Evolutionary conservation across 1,284 basidiomycete genomes (phyloP), one percentile per base, ranked within the genome.

Genomic region (Caloboletus firmus): DNA sequence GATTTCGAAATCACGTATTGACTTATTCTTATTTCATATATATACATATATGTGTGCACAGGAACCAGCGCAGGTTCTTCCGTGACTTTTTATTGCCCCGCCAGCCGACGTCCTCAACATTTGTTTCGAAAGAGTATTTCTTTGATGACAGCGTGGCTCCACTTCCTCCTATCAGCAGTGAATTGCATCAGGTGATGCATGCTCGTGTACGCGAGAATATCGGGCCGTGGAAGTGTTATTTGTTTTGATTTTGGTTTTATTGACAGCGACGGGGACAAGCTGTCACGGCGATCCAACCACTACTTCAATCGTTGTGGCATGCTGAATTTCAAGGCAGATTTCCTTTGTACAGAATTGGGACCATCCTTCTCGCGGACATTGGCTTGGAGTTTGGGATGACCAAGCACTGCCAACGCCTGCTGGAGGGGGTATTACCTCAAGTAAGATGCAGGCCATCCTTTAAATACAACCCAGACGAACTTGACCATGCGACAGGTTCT

Each of bases 381-480:
- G 82, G 83, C 6, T 72, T 91, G 18, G 87, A 91, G 62, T 87
- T 89, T 65, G 85, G 83, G 15, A 82, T 92, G 80, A 80, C 86
- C 18, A 79, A 80, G 63, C 79, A 82, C 59, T 83, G 81, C 56
- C 76, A 73, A 57, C 78, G 76, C 52, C 77, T 91, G 51, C 62
- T 92, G 41, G 85, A 90, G 48, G 88, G 88, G 59, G 81, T 91
- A 44, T 79, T 92, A 77, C 89, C 90, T 26, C 90, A 91, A 74
- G 89, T 85, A 55, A 55, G 72, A 52, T 43, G 11, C 41, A 28
- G 9, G 34, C 30, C 24, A 44, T 41, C 18, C 30, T 52, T 28
- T 42, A 22, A 35, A 53, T 9, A 15, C 20, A 15, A 6, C 13
- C 5, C 22, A 31, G 22, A 37, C 20, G 2, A 45, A 30, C 7